Conservation (phyloP, 148 eudicot genomes). For the Dysphania ambrosioides region DNA sequence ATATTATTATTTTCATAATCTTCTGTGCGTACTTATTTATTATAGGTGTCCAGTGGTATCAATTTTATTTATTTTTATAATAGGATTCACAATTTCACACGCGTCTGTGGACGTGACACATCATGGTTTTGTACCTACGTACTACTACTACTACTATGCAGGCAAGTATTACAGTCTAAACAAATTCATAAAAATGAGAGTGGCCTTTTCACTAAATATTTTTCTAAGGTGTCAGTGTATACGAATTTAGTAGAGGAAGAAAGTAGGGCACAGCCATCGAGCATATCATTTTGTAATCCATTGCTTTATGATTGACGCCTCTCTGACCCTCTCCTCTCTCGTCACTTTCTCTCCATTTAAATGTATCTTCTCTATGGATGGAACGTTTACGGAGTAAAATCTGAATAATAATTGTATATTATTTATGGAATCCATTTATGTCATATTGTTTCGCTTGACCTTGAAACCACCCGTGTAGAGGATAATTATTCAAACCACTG, state of each 20-base stretch:
- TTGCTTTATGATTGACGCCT: conserved; percentile 77
- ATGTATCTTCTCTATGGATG: too few species aligned
- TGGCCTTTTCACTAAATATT: conserved; percentile 18
- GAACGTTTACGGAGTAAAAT: too few species aligned
- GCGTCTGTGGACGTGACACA: conserved; percentile 30
- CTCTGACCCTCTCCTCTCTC: conserved; percentile 35
- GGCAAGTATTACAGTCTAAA: too few species aligned
- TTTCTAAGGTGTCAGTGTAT: conserved; percentile 11
- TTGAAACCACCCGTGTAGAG: too few species aligned
- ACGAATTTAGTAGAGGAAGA: conserved; percentile 9
- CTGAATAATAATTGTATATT: too few species aligned
- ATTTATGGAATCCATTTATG: too few species aligned
- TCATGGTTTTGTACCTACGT: conserved; percentile 11
- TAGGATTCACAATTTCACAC: conserved; percentile 12
- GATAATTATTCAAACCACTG: too few species aligned
- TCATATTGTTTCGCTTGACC: too few species aligned
- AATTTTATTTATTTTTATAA: neutral
- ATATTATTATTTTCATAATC: neutral
- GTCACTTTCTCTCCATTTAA: conserved; percentile 1
- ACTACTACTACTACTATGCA: conserved; percentile 16
- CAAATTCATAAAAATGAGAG: neutral
- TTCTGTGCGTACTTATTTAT: neutral
- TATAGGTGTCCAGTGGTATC: neutral
- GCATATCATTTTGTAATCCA: conserved; percentile 80
- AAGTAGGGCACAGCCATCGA: conserved; percentile 27